Evolutionary conservation across 2,329 filamentous ascomycete genomes (phyloP), one percentile per base, ranked within the genome.

Genomic region (Cryphonectria radicalis): DNA sequence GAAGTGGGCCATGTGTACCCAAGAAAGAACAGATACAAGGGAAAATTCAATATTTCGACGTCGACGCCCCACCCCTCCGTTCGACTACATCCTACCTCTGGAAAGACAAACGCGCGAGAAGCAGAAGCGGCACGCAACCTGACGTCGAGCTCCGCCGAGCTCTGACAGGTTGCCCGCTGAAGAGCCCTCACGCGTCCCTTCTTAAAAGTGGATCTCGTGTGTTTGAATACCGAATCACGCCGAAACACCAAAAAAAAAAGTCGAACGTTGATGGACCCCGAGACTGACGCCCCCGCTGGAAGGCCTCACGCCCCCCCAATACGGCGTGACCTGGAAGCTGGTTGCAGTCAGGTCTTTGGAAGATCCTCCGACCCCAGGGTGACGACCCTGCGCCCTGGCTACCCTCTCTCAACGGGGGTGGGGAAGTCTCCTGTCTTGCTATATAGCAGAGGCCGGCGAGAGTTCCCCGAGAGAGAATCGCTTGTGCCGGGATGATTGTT

Each of bases 31-130:
- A 50, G 46, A 50, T 50, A 50, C 46, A 46, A 63, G 62, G 43
- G 50, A 28, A 19, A 50, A 22, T 4, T 32, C 25, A 40, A 50
- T 42, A 32, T 70, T 60, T 70, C 59, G 68, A 70, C 68, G 63
- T 60, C 32, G 68, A 60, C 63, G 14, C n/a, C 4, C 46, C 46
- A 19, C 17, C 6, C 17, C 28, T 57, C 55, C 46, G 62, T 62
- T 66, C 35, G 25, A 28, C 50, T 46, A 42, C 8, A 50, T 19
- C 19, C 7, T 17, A 19, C 3, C 28, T 28, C 43, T 32, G 53
- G 63, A 43, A 8, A 50, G 19, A n/a, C 19, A 62, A 32, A 42
- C 43, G 19, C 66, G 60, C 28, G 25, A 35, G 37, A 35, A 35
- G 19, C 0, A 0, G 42, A 17, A 32, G 46, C 35, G 22, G 35